Evolutionary conservation across 331 rosid genomes (phyloP).

Genomic region (Rosa hybrid): DNA sequence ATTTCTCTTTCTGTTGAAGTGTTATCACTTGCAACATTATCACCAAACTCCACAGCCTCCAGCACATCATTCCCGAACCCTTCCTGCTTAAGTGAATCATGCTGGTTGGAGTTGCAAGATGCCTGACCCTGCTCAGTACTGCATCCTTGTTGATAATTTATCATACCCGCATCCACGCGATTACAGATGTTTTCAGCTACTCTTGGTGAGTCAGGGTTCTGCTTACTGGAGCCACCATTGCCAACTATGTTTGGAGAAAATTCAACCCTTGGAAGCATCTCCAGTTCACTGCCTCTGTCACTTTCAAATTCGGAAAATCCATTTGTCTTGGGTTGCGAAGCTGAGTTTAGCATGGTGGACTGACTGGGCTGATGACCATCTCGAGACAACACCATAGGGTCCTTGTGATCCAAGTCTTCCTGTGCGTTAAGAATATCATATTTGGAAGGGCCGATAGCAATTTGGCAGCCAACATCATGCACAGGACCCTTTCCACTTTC

Average conservation of each 20-base stretch:
- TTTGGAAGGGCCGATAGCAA: conserved; percentile 23
- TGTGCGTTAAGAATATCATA: conserved; percentile 16
- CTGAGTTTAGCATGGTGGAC: conserved; percentile 7
- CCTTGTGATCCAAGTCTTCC: conserved; percentile 18
- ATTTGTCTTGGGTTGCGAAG: conserved; percentile 8
- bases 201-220: neutral
- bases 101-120: neutral
- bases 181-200: neutral
- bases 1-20: neutral
- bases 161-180: conserved; percentile 6
- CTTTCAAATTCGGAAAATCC: conserved; percentile 10
- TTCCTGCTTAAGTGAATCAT: neutral
- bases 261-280: conserved; percentile 1
- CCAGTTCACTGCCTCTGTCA: conserved; percentile 2
- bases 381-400: neutral
- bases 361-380: neutral
- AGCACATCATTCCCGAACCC: neutral
- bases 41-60: neutral
- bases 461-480: conserved; percentile 26
- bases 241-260: neutral
- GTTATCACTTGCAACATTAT: neutral
- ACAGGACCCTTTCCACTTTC: conserved; percentile 27
- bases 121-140: neutral
- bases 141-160: neutral
- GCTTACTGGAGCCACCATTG: neutral